phyloP scores from a whole-genome alignment of 2,329 filamentous ascomycete species.

The Chalaropsis ovoidea region DNA sequence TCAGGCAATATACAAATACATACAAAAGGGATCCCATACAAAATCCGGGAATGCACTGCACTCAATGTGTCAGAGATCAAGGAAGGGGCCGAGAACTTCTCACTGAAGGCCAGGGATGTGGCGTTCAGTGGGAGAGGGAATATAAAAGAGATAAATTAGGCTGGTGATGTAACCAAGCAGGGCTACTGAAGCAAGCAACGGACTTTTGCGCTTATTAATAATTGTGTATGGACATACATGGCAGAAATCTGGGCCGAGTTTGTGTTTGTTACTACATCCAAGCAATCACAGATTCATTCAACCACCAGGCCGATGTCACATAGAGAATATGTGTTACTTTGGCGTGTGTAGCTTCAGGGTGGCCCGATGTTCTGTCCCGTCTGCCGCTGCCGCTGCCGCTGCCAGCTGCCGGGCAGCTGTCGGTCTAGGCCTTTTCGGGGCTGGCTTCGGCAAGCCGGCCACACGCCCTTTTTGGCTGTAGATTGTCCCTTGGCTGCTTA shows the following conservation, averaged over 20 bases:
- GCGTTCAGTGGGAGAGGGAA: not conserved
- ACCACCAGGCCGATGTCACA: no score
- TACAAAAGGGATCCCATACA: no score
- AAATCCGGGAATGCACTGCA: not conserved
- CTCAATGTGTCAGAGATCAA: slow-evolving; percentile 1
- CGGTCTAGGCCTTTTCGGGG: not conserved
- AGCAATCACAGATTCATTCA: not conserved
- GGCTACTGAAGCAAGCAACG: not conserved
- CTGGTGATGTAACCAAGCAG: not conserved
- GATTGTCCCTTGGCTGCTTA: not conserved
- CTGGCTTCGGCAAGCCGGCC: not conserved
- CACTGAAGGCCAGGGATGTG: not conserved
- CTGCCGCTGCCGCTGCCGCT: not conserved
- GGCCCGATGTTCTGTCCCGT: not conserved
- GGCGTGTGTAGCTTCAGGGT: no score
- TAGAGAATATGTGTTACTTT: not conserved
- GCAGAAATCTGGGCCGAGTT: not conserved
- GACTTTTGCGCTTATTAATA: slow-evolving; percentile 1
- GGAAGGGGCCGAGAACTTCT: slow-evolving; percentile 1
- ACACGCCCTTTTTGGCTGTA: not conserved
- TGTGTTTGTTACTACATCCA: not conserved
- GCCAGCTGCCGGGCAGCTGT: not conserved
- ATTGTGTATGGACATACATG: not conserved
- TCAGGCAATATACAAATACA: no score
- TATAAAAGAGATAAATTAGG: not conserved